These are phyloP conservation scores for Plicaturopsis crispa DNA, from an alignment of 768 basidiomycete genomes.

Conservation along the genomic window DNA sequence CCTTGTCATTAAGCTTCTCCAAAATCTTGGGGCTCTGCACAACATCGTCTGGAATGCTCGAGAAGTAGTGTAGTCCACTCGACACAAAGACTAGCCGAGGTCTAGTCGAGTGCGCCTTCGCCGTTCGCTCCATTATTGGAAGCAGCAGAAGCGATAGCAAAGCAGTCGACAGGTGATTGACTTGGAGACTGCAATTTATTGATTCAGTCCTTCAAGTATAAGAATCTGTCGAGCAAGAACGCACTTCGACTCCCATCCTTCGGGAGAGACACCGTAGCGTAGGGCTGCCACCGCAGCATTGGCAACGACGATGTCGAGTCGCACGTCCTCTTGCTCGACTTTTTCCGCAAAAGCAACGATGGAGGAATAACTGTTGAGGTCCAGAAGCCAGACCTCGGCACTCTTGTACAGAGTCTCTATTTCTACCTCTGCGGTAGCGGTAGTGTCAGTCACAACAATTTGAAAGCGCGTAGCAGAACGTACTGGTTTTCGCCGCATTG, in stretches of 20 bases:
- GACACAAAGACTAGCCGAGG: slow-evolving; percentile 22
- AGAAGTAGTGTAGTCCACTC: slow-evolving; percentile 19
- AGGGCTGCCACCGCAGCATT: slow-evolving; percentile 25
- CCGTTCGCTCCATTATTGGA: slow-evolving; percentile 20
- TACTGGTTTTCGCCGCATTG: slow-evolving; percentile 13
- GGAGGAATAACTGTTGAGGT: slow-evolving; percentile 32
- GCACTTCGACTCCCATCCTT: slow-evolving; percentile 38
- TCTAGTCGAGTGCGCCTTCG: slow-evolving; percentile 9
- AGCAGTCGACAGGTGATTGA: slow-evolving; percentile 25
- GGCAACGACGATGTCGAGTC: slow-evolving; percentile 35
- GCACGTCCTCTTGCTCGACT: slow-evolving; percentile 17
- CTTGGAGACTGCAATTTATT: slow-evolving; percentile 24
- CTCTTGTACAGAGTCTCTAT: slow-evolving; percentile 25
- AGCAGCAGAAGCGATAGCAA: slow-evolving; percentile 24
- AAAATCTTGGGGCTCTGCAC: slow-evolving; percentile 14
- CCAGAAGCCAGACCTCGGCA: slow-evolving; percentile 32
- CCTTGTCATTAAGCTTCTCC: slow-evolving; percentile 14
- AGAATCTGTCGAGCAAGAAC: neutral
- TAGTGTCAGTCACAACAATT: neutral
- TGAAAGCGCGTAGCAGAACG: neutral
- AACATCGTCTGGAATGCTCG: slow-evolving; percentile 13
- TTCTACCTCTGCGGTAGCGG: neutral
- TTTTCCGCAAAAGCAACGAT: slow-evolving; percentile 29
- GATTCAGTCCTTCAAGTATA: neutral
- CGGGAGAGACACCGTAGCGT: slow-evolving; percentile 19